A percentile compares a stretch with the other conserved stretches of the same genome.
Evolutionary conservation across 495 filamentous ascomycete genomes (phyloP).

Genomic region (Opeltia flavorubescens): DNA sequence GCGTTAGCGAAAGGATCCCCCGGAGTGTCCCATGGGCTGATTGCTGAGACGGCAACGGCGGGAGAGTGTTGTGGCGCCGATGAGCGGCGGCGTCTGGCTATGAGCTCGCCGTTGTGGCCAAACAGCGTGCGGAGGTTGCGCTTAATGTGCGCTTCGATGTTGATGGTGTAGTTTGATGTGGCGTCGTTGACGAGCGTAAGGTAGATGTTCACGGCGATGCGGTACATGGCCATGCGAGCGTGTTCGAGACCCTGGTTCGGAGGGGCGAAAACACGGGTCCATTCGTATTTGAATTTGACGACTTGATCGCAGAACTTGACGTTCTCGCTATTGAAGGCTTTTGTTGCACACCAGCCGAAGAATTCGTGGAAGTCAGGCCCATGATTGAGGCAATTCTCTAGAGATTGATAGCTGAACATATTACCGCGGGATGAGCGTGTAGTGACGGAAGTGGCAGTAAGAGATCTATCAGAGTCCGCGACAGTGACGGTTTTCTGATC

Average conservation of each 20-base stretch:
- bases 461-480: not conserved
- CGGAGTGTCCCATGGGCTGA: slow-evolving; percentile 14
- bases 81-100: slow-evolving; percentile 3
- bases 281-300: slow-evolving; percentile 36
- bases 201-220: slow-evolving; percentile 42
- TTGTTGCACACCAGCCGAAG: slow-evolving; percentile 42
- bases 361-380: slow-evolving; percentile 35
- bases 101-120: slow-evolving; percentile 21
- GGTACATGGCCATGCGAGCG: slow-evolving; percentile 28
- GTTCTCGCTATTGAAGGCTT: slow-evolving; percentile 56
- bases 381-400: slow-evolving; percentile 41
- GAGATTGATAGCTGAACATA: slow-evolving; percentile 42
- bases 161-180: slow-evolving; percentile 49
- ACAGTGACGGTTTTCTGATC: no score
- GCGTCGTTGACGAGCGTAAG: slow-evolving; percentile 37
- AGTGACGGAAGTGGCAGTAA: not conserved
- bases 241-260: slow-evolving; percentile 18
- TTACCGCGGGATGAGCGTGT: slow-evolving; percentile 2
- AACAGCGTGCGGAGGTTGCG: slow-evolving; percentile 36
- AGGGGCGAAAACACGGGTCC: slow-evolving; percentile 7
- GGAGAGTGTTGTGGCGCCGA: not conserved
- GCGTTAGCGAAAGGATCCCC: slow-evolving; percentile 1
- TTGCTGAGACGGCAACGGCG: slow-evolving; percentile 3
- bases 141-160: slow-evolving; percentile 39
- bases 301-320: slow-evolving; percentile 49